Conservation (phyloP, 2,329 filamentous ascomycete genomes). For the Diaporthe citriasiana region DNA sequence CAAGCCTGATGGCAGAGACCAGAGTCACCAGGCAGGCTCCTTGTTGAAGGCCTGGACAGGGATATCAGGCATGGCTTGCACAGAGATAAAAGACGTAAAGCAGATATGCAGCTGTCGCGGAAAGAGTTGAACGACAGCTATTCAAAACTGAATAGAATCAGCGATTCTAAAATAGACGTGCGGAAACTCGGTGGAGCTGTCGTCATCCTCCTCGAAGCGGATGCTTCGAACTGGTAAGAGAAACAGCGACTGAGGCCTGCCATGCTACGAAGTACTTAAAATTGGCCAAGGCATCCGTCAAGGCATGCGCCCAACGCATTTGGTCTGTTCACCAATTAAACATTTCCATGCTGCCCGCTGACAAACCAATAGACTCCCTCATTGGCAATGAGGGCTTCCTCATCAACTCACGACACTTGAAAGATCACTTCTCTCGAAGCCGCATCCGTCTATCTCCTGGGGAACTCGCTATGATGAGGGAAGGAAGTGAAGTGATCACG, state of each 20-base stretch:
- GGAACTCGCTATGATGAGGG: not conserved
- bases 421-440: slow-evolving; percentile 16
- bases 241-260: not conserved
- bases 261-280: not conserved
- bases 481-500: not conserved
- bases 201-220: not conserved
- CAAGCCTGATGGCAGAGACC: slow-evolving; percentile 41
- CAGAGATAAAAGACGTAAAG: slow-evolving; percentile 17
- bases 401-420: slow-evolving; percentile 25
- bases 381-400: not conserved
- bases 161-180: not conserved
- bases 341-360: not conserved
- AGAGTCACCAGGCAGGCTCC: slow-evolving; percentile 36
- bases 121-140: not conserved
- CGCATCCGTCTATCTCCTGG: slow-evolving; percentile 11
- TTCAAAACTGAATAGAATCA: not conserved
- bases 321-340: not conserved
- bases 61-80: slow-evolving; percentile 41
- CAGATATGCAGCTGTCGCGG: not conserved
- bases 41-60: slow-evolving; percentile 11
- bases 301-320: not conserved
- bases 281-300: not conserved
- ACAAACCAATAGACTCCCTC: not conserved
- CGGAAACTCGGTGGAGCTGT: not conserved
- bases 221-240: not conserved